Percentiles rank a stretch among this genome's conserved stretches.
Evolutionary conservation across 2,329 filamentous ascomycete species (phyloP).

Genomic region (Amphichorda felina): DNA sequence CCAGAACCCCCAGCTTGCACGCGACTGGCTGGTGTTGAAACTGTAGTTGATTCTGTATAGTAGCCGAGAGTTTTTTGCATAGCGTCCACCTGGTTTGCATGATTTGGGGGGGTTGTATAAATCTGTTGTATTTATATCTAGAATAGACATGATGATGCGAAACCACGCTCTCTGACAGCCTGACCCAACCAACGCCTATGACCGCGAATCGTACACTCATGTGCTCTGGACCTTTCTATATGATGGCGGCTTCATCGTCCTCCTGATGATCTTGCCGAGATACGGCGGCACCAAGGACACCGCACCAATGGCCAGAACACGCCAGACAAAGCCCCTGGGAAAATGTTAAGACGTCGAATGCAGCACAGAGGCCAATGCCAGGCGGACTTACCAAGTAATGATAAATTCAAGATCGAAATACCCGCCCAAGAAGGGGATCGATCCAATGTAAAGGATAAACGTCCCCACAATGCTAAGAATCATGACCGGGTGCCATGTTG

Average conservation of each 20-base stretch:
- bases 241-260: conserved; percentile 81
- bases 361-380: background rate
- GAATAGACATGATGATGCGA: background rate
- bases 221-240: conserved; percentile 84
- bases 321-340: conserved; percentile 73
- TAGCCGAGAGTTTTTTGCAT: background rate
- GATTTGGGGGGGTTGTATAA: background rate
- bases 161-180: background rate
- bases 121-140: background rate
- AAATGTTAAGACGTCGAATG: conserved; percentile 7
- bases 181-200: background rate
- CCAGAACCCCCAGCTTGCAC: conserved; percentile 20
- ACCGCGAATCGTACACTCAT: conserved; percentile 13
- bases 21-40: conserved; percentile 42
- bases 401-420: conserved; percentile 84
- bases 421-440: conserved; percentile 72
- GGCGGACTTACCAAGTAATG: conserved; percentile 46
- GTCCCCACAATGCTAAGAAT: conserved; percentile 75
- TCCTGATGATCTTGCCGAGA: conserved; percentile 70
- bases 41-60: conserved; percentile 25
- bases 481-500: conserved; percentile 95
- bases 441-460: conserved; percentile 65
- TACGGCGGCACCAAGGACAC: conserved; percentile 81
- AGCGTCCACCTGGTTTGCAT: background rate
- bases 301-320: conserved; percentile 66